These are phyloP conservation scores for Pythium coloratum DNA, from an alignment of 352 stramenopile genomes.

Conservation along the genomic window DNA sequence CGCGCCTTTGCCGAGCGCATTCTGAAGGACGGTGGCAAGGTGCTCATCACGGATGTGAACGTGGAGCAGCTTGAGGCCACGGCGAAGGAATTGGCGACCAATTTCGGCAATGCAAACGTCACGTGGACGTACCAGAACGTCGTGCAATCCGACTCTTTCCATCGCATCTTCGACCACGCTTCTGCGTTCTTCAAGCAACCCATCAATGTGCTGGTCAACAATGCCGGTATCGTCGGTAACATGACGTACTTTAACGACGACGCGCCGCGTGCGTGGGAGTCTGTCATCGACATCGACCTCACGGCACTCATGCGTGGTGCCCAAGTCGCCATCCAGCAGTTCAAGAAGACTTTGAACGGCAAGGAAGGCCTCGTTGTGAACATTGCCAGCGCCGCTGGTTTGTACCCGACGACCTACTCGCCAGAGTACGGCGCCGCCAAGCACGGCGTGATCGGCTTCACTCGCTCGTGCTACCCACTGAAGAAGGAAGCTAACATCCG, in stretches of 20 bases:
- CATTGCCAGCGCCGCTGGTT: slow-evolving; percentile 63
- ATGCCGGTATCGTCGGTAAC: slow-evolving; percentile 69
- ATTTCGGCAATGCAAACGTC: slow-evolving; percentile 53
- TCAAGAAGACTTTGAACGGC: slow-evolving; percentile 56
- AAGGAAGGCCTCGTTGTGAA: slow-evolving; percentile 75
- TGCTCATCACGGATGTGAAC: slow-evolving; percentile 81
- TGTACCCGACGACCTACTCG: slow-evolving; percentile 52
- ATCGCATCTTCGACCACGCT: slow-evolving; percentile 59
- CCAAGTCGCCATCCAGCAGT: slow-evolving; percentile 58
- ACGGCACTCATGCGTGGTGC: slow-evolving; percentile 69
- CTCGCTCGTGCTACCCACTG: slow-evolving; percentile 57
- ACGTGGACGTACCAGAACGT: slow-evolving; percentile 74
- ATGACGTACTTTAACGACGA: slow-evolving; percentile 51
- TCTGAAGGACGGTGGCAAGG: slow-evolving; percentile 47
- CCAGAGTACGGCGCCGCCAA: slow-evolving; percentile 77
- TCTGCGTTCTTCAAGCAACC: slow-evolving; percentile 52
- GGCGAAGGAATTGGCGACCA: slow-evolving; percentile 51
- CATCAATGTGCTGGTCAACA: slow-evolving; percentile 81
- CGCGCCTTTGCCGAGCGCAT: slow-evolving; percentile 63
- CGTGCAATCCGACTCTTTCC: slow-evolving; percentile 63
- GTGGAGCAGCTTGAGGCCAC: slow-evolving; percentile 53
- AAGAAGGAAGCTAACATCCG: slow-evolving; percentile 73
- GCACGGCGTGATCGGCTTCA: slow-evolving; percentile 72
- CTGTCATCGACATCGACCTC: slow-evolving; percentile 72
- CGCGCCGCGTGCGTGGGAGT: slow-evolving; percentile 48